phyloP scores from a whole-genome alignment of 305 asterid genomes.

The Fraxinus xanthoxyloides region DNA sequence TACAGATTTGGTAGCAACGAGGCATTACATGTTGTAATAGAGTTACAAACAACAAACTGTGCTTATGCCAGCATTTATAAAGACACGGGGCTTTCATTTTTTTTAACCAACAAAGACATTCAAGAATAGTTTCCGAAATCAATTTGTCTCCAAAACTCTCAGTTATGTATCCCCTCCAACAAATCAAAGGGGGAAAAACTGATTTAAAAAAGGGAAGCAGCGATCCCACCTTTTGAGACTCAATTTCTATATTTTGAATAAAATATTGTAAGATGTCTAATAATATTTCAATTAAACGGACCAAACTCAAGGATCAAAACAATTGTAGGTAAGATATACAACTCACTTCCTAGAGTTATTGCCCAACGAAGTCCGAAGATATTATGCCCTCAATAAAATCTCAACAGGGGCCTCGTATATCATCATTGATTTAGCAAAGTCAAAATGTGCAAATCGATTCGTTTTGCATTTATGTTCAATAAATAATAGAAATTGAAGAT shows the following conservation, averaged over 20 bases:
- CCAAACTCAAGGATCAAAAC: not conserved
- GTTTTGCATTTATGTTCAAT: not conserved
- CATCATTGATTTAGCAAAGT: not conserved
- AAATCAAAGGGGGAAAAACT: not conserved
- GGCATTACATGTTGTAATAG: not conserved
- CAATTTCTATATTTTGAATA: not conserved
- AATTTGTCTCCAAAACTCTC: not conserved
- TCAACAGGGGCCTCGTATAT: not conserved
- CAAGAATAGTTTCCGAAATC: not conserved
- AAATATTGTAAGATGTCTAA: not conserved
- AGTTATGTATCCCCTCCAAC: not conserved
- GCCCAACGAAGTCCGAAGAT: not conserved
- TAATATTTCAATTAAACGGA: not conserved
- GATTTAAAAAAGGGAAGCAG: not conserved
- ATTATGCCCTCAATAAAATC: not conserved
- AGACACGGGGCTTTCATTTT: not conserved
- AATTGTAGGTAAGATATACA: not conserved
- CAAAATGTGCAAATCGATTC: not conserved
- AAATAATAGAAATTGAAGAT: not conserved
- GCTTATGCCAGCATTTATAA: not conserved
- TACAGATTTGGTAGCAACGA: not conserved
- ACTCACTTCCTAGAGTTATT: not conserved
- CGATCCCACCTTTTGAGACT: not conserved
- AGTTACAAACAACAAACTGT: not conserved
- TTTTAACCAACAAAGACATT: not conserved